These are phyloP conservation scores for Stereum hirsutum DNA, from an alignment of 1,284 basidiomycete genomes.

Conservation along the genomic window DNA sequence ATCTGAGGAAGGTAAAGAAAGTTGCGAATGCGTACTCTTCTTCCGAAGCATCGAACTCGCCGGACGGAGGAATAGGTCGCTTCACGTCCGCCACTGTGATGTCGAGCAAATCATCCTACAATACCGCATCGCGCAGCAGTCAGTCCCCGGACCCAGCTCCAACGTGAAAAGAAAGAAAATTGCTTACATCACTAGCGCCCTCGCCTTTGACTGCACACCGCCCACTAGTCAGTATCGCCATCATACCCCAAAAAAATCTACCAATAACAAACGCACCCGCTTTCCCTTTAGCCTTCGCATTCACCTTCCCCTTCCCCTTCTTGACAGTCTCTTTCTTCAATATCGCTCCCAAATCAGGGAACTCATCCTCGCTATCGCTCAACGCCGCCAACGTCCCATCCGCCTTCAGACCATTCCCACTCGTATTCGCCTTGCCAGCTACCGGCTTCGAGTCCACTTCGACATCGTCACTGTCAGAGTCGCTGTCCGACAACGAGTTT, in stretches of 20 bases:
- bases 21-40: not conserved
- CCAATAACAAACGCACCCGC: not conserved
- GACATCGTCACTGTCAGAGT: too few relatives aligned
- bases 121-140: not conserved
- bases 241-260: not conserved
- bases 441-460: too few relatives aligned
- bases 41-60: not conserved
- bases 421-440: too few relatives aligned
- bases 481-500: too few relatives aligned
- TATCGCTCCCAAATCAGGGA: conserved; percentile 29
- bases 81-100: not conserved
- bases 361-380: conserved; percentile 35
- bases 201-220: too few relatives aligned
- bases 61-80: not conserved
- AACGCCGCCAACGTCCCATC: conserved; percentile 19
- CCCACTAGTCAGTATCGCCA: too few relatives aligned
- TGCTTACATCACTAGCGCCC: not conserved
- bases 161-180: not conserved
- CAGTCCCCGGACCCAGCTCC: not conserved
- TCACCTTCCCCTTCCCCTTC: conserved; percentile 10
- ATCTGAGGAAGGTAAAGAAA: not conserved
- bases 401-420: too few relatives aligned
- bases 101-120: not conserved
- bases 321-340: conserved; percentile 17
- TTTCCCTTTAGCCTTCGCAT: conserved; percentile 9